Evolutionary conservation across 2,329 filamentous ascomycete genomes (phyloP).

Genomic region (Anthostomella pinea): DNA sequence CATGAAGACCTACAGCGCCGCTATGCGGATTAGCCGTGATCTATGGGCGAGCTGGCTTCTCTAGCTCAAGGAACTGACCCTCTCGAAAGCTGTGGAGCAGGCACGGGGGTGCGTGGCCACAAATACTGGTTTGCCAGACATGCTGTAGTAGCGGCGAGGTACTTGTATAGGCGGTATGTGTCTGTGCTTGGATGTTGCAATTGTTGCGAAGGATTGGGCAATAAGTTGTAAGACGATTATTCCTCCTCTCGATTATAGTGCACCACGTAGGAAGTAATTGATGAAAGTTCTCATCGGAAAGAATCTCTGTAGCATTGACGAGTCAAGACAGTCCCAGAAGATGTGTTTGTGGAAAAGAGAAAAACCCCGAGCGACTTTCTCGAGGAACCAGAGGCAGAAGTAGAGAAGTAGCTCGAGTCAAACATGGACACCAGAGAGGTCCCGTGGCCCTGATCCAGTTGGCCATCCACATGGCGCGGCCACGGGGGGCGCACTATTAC

Average conservation of each 20-base stretch:
- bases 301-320: conserved; percentile 21
- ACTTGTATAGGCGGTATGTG: too few species aligned
- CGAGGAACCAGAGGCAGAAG: too few species aligned
- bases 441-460: too few species aligned
- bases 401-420: too few species aligned
- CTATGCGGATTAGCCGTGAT: conserved; percentile 2
- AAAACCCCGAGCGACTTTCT: too few species aligned
- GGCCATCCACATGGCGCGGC: too few species aligned
- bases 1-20: conserved; percentile 78
- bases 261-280: conserved; percentile 32
- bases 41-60: neutral
- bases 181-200: conserved; percentile 26
- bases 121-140: conserved; percentile 83
- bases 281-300: conserved; percentile 21
- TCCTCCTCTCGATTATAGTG: conserved; percentile 20
- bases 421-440: too few species aligned
- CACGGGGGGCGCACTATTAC: too few species aligned
- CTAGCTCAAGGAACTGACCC: conserved; percentile 53
- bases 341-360: conserved; percentile 2
- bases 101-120: conserved; percentile 90
- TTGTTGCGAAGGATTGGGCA: conserved; percentile 8
- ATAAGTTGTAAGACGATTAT: neutral
- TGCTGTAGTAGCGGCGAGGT: too few species aligned
- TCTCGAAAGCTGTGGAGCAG: conserved; percentile 95
- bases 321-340: neutral